Evolutionary conservation across 2,329 filamentous ascomycete genomes (phyloP), one percentile per base, ranked within the genome.

Genomic region (Mycosphaerella sp.): DNA sequence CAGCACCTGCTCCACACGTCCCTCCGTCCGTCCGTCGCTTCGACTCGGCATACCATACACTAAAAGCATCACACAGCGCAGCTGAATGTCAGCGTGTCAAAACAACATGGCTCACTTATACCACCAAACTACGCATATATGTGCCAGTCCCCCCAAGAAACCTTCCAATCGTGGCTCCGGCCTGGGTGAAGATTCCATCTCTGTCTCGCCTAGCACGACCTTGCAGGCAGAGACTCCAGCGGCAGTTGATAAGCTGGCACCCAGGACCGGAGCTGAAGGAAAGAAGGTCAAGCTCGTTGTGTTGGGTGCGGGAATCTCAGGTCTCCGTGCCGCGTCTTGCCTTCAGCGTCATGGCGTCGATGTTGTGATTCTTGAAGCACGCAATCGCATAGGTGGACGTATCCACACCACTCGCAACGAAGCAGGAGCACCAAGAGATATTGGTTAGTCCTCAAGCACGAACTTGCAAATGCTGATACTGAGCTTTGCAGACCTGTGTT

Each of bases 401-500:
- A 73, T 73, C 56, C 65, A 66, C 52, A 74, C 72, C 45, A 70
- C 66, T 53, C 68, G 70, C 48, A 68, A 67, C 50, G 62, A 67
- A 47, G 67, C 69, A 21, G 61, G 58, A 36, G 57, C 58, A n/a
- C 48, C 56, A 42, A 53, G 60, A 39, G 62, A 64, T 54, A 62
- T 64, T 47, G 62, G 62, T 64, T 55, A 59, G 62, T 64, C 47
- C 54, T 51, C 45, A 59, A 45, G 55, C 54, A 45, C 46, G 51
- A 61, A 61, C 48, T 56, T 63, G 61, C 60, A 54, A 38, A 38
- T 38, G 61, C 60, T 64, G 62, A 57, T 59, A 62, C 62, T 61
- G 60, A 64, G 61, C 61, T 38, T 38, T 62, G 58, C 62, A 62
- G 62, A 63, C 61, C 61, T 63, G 61, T 51, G 61, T 50, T 54